A percentile compares a stretch with the other conserved stretches of the same genome.
phyloP scores from a whole-genome alignment of 116 monocot species.

The Thalassia testudinum region DNA sequence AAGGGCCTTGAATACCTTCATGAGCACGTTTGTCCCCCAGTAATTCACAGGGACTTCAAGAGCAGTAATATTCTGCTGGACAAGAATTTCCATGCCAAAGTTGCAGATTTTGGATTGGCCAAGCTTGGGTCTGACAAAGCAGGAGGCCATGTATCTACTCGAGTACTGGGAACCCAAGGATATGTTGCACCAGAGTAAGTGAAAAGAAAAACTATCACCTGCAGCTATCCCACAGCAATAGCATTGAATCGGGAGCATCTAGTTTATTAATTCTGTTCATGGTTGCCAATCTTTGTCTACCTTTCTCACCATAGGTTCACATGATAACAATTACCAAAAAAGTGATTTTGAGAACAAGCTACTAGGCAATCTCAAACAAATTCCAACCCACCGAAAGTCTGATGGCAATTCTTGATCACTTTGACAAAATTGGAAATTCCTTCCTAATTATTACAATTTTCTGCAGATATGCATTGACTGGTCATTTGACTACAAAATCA shows the following conservation, averaged over 20 bases:
- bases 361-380: too few species aligned
- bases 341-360: too few species aligned
- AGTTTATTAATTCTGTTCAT: too few species aligned
- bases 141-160: constrained; percentile 94
- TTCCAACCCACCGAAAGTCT: too few species aligned
- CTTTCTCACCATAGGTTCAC: too few species aligned
- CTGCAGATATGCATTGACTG: constrained; percentile 88
- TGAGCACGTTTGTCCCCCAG: constrained; percentile 78
- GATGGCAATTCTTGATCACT: too few species aligned
- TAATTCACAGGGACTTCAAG: constrained; percentile 97
- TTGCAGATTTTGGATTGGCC: constrained; percentile 94
- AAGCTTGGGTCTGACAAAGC: constrained; percentile 91
- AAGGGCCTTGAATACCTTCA: constrained; percentile 93
- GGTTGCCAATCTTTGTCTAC: too few species aligned
- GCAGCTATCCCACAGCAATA: too few species aligned
- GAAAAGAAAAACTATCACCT: neutral
- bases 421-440: too few species aligned
- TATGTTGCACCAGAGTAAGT: constrained; percentile 96
- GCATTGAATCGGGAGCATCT: too few species aligned
- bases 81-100: constrained; percentile 79
- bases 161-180: constrained; percentile 95
- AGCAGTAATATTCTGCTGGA: constrained; percentile 97
- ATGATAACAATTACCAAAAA: too few species aligned
- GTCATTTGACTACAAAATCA: constrained; percentile 99
- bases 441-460: constrained; percentile 1